Evolutionary conservation across 2,329 filamentous ascomycete genomes (phyloP), one percentile per base, ranked within the genome.

Genomic region (Aspergillus felis): DNA sequence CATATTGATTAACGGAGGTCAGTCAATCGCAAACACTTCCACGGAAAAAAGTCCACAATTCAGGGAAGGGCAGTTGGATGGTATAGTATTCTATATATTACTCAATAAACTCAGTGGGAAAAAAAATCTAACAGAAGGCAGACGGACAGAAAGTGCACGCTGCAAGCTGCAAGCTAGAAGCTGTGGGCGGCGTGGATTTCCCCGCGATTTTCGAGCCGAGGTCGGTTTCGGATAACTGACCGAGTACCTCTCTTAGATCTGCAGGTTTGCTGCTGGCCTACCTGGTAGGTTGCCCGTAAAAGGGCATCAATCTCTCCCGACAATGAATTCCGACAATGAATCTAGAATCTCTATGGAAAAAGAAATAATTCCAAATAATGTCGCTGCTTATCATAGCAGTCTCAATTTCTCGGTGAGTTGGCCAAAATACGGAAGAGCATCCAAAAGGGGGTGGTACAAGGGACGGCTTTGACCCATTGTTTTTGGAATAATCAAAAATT

Each of bases 1-100:
- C 90, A 93, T 93, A 53, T 62, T 86, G 67, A 25, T 35, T 14
- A 38, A n/a, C 32, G 41, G 27, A 44, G 14, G 27, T 48, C 4
- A 25, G 22, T 28, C 20, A 25, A 32, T 47, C n/a, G 22, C 14
- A 20, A 52, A 25, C 24, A 10, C 24, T 22, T 38, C 22, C 22
- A 17, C 14, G 14, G 17, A 25, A 27, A 25, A 38, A 14, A 17
- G 10, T 24, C 5, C 28, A 29, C 3, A 32, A 28, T 50, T 49
- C 17, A 27, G 28, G 32, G 22, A 44, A 25, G 29, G 7, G 22
- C 7, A n/a, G 48, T 46, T 48, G 25, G 44, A 49, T n/a, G 41
- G 22, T 32, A 32, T 14, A 32, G 10, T 32, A 12, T 32, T 38
- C 32, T 38, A 38, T 38, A 38, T 38, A 17, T 7, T 38, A 10